Base-by-base conservation (phyloP, 495 filamentous ascomycete genomes). In the Cercophora newfieldiana region DNA sequence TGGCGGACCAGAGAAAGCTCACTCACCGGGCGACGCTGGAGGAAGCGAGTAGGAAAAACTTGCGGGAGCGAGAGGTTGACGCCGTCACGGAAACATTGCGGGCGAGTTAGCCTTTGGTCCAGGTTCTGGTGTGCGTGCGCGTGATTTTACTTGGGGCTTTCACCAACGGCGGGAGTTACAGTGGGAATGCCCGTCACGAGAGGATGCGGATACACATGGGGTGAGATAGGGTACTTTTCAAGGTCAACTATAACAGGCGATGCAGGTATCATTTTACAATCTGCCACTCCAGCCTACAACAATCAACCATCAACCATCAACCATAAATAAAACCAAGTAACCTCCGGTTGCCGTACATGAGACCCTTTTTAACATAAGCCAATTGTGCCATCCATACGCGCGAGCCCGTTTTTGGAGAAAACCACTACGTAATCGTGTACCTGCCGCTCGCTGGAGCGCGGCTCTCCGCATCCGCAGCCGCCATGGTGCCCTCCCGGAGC, bases 401-500 rank as follows among this genome's bases (percentile, higher is more conserved):
- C n/a, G n/a, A n/a, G n/a, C n/a, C n/a, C n/a, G n/a, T n/a, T n/a
- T n/a, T n/a, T n/a, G n/a, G n/a, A 16, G 10, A 44, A 2, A 14
- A 16, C 37, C 18, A 60, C 56, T 74, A 95, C 66, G 94, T 87
- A 69, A 99, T 93, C 30, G 88, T 97, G 73, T 99, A 99, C 67
- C 95, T 86, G 61, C 95, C 94, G 75, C 89, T 90, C 22, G 87
- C 86, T 26, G 92, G 91, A 5, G 89, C 90, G 64, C 91, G 84
- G 37, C 86, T 88, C 72, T 97, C 93, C 22, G 87, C 90, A 68
- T 97, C 93, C 29, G 90, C 90, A 25, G 93, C 94, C 0, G 93
- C 93, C 64, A 95, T 86, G 0, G 93, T 97, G n/a, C 91, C 95
- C 78, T 98, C 95, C 77, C 89, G 92, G 55, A 98, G 80, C 66